A percentile compares a stretch with the other conserved stretches of the same genome.
phyloP scores from a whole-genome alignment of 148 eudicot species.

The Cornus suecica region DNA sequence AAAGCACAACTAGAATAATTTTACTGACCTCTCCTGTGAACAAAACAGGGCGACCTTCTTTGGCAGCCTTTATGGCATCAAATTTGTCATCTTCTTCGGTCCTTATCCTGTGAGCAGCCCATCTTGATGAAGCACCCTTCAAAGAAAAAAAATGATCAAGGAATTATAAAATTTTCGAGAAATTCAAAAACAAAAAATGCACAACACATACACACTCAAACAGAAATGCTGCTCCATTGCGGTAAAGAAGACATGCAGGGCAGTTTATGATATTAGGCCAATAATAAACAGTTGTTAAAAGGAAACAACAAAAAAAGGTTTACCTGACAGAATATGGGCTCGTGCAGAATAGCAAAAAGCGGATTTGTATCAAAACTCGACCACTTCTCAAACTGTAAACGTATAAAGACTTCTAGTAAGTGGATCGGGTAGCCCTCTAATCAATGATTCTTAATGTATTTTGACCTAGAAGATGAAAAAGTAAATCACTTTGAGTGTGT shows the following conservation, averaged over 20 bases:
- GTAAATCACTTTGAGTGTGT: too few relatives aligned
- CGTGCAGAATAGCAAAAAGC: conserved; percentile 79
- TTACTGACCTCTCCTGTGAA: conserved; percentile 85
- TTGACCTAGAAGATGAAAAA: too few relatives aligned
- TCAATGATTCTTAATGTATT: too few relatives aligned
- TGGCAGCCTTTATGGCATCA: conserved; percentile 80
- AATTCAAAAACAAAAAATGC: not conserved
- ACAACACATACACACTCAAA: not conserved
- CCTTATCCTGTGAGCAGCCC: conserved; percentile 89
- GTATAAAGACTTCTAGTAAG: conserved; percentile 19
- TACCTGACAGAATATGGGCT: conserved; percentile 91
- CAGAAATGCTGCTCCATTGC: not conserved
- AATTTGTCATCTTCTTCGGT: conserved; percentile 51
- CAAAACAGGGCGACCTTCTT: conserved; percentile 70
- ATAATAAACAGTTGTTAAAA: not conserved
- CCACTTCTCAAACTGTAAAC: conserved; percentile 81
- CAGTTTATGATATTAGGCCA: not conserved
- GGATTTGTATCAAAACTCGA: conserved; percentile 72
- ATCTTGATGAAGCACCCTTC: conserved; percentile 86
- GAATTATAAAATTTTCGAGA: conserved; percentile 9
- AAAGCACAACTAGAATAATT: not conserved
- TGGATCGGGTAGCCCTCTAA: conserved; percentile 1
- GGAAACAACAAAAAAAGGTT: not conserved
- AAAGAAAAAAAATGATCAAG: conserved; percentile 7
- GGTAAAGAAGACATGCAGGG: conserved; percentile 9